These are phyloP conservation scores for Deinandra increscens DNA, from an alignment of 129 eudicot genomes.

Conservation along the genomic window DNA sequence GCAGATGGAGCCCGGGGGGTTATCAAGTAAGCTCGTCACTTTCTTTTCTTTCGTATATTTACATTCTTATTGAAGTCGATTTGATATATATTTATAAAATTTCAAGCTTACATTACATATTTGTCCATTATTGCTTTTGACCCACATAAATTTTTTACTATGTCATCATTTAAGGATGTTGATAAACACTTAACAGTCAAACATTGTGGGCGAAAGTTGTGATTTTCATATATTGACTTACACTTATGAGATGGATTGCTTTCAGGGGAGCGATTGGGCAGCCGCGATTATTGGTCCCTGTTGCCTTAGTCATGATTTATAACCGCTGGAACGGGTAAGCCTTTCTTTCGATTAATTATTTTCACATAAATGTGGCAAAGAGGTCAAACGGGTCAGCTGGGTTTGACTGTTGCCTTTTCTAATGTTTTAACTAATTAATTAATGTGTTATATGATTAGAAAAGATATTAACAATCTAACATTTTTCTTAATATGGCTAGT, in stretches of 20 bases:
- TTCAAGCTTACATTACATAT: neutral
- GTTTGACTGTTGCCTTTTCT: neutral
- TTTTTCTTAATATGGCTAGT: too few species aligned
- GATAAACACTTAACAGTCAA: slow-evolving; percentile 2
- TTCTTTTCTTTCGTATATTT: neutral
- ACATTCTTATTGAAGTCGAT: neutral
- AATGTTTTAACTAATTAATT: neutral
- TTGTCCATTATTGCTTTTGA: slow-evolving; percentile 3
- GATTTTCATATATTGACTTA: neutral
- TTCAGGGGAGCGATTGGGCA: slow-evolving; percentile 92
- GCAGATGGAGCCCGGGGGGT: slow-evolving; percentile 77
- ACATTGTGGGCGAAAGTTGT: neutral
- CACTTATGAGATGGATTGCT: slow-evolving; percentile 17
- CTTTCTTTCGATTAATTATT: slow-evolving; percentile 3
- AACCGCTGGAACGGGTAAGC: slow-evolving; percentile 96
- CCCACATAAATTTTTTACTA: neutral
- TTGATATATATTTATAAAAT: neutral
- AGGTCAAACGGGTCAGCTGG: neutral
- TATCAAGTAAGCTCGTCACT: slow-evolving; percentile 52
- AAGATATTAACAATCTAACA: too few species aligned
- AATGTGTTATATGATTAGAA: neutral
- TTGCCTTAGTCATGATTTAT: slow-evolving; percentile 82
- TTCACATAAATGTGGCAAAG: neutral
- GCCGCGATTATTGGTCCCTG: slow-evolving; percentile 93
- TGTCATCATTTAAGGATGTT: neutral